phyloP scores from a whole-genome alignment of 768 basidiomycete species.

The Amanita polypyramis region DNA sequence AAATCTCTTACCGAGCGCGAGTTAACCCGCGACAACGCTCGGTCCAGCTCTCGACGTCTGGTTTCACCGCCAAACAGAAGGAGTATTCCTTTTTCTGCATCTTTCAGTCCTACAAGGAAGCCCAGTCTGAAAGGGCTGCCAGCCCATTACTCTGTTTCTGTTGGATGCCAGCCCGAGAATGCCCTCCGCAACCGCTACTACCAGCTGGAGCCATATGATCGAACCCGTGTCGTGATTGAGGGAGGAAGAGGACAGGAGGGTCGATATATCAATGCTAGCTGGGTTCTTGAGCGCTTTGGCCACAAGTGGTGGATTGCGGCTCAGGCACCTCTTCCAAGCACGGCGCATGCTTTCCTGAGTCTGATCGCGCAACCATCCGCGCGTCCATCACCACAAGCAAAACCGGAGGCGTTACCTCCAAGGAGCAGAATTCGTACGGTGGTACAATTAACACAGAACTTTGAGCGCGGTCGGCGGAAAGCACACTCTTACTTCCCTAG shows the following conservation, averaged over 20 bases:
- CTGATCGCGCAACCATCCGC: constrained; percentile 42
- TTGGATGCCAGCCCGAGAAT: constrained; percentile 37
- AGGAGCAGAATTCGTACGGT: constrained; percentile 55
- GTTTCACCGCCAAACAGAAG: constrained; percentile 17
- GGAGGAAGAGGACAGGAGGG: constrained; percentile 19
- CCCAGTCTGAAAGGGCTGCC: constrained; percentile 8
- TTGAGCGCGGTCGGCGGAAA: constrained; percentile 64
- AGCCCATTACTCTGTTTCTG: constrained; percentile 45
- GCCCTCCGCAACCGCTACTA: constrained; percentile 52
- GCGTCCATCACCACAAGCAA: constrained; percentile 17
- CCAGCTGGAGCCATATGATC: constrained; percentile 73
- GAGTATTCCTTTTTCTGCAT: constrained; percentile 10
- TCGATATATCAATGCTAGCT: constrained; percentile 75
- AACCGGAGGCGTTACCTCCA: constrained; percentile 4
- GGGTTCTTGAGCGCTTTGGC: constrained; percentile 69
- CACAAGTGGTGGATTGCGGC: constrained; percentile 79
- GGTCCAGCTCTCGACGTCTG: constrained; percentile 17
- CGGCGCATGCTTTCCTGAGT: constrained; percentile 70
- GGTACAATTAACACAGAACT: constrained; percentile 69
- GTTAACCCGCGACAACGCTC: constrained; percentile 20
- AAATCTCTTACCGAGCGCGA: constrained; percentile 25
- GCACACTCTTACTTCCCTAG: constrained; percentile 72
- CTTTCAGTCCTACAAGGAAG: constrained; percentile 12
- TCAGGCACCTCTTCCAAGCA: constrained; percentile 66
- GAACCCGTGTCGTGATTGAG: constrained; percentile 58